phyloP scores from a whole-genome alignment of 1,284 basidiomycete species.

The Laetiporus sulphureus region DNA sequence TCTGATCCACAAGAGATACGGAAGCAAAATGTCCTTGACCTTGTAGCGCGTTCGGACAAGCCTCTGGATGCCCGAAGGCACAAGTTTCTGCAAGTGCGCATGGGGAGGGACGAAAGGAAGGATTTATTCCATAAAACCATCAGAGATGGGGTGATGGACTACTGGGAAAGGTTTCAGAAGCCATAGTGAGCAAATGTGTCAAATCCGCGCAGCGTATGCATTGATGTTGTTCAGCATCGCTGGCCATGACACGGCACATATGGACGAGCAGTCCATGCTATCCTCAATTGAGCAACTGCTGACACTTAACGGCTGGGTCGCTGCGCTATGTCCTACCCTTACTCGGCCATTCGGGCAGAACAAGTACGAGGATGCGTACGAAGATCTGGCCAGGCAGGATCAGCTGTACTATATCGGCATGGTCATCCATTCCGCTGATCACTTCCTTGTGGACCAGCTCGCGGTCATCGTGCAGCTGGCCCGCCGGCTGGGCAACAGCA shows the following conservation, averaged over 20 bases:
- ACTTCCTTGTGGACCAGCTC: constrained; percentile 94
- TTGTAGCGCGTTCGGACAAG: constrained; percentile 77
- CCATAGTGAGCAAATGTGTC: constrained; percentile 59
- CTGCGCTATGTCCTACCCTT: constrained; percentile 88
- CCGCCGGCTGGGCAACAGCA: constrained; percentile 78
- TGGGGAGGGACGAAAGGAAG: constrained; percentile 76
- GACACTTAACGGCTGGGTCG: constrained; percentile 97
- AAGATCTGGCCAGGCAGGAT: constrained; percentile 75
- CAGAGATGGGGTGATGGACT: constrained; percentile 73
- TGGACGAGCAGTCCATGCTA: constrained; percentile 84
- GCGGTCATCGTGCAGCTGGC: constrained; percentile 93
- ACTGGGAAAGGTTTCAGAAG: constrained; percentile 86
- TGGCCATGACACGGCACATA: constrained; percentile 74
- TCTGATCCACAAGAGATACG: constrained; percentile 51
- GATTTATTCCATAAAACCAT: constrained; percentile 79
- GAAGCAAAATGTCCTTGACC: constrained; percentile 79
- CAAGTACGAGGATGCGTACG: constrained; percentile 77
- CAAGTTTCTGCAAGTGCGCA: constrained; percentile 79
- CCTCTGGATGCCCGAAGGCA: constrained; percentile 82
- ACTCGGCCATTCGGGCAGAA: constrained; percentile 88
- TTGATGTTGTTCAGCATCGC: constrained; percentile 49
- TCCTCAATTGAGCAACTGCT: constrained; percentile 86
- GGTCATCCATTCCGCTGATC: constrained; percentile 92
- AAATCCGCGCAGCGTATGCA: background rate
- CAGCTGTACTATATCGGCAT: constrained; percentile 92